Base-by-base conservation (phyloP, 148 eudicot genomes). In the Salicornia ramosissima region DNA sequence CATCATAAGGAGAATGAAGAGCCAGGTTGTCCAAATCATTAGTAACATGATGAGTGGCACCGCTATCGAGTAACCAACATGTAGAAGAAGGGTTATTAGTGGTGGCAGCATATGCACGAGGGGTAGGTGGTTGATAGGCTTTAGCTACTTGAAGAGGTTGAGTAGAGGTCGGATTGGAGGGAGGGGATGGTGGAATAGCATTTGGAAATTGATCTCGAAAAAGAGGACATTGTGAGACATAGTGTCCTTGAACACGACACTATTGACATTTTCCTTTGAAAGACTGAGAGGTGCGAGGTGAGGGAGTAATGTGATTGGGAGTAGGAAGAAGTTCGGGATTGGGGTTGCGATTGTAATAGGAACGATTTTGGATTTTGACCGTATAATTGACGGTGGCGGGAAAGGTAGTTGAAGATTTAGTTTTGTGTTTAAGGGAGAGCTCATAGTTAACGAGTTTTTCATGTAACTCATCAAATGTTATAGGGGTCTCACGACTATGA, bases 31-130 rank as follows among this genome's bases (percentile, higher is more conserved):
- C 2, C 10, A 70, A 42, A 6, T 70, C 65, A 18, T 56, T 57
- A 1, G 65, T 70, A 2, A 70, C 36, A 30, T 70, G 73, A 14
- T 70, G 54, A 0, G 73, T 26, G 0, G 73, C 73, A 29, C 73
- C 73, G 11, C 42, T 57, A 10, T 70, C 73, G 2, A 70, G 16
- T 0, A 70, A 28, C 73, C 73, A 70, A 26, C 54, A 6, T 12
- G 51, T 0, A 7, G 39, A 2, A 5, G 64, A 2, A 5, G 18
- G 3, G 18, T 0, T 0, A n/a, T 6, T 2, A 12, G 25, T 30
- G 0, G 55, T 6, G 18, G 28, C 18, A 4, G 36, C 12, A 2
- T 36, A 5, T 10, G 45, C 16, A 1, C 15, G 18, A 34, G 42
- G 15, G 8, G 42, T 5, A 4, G 71, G 26, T 51, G 59, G 47